Conservation (phyloP, 352 stramenopile genomes). For the Globisporangium recalcitrans region DNA sequence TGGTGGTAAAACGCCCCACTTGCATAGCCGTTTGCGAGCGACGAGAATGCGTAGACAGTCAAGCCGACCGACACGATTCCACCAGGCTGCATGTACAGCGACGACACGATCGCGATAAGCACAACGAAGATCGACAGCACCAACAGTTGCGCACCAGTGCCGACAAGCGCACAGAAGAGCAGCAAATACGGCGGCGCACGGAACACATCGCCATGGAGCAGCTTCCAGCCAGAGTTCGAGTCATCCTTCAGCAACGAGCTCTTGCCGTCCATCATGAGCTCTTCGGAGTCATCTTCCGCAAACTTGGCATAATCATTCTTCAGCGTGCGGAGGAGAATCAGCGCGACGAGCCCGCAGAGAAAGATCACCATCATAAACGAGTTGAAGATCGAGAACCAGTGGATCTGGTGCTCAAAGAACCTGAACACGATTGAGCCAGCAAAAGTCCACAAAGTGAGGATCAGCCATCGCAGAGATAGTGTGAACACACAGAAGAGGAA, state of each 20-base stretch:
- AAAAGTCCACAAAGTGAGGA: background rate
- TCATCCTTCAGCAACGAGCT: constrained; percentile 79
- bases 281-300: constrained; percentile 80
- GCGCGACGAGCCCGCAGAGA: constrained; percentile 89
- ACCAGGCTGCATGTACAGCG: constrained; percentile 95
- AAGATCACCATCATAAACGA: constrained; percentile 98
- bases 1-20: constrained; percentile 88
- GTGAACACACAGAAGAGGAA: background rate
- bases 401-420: constrained; percentile 99
- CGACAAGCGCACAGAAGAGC: constrained; percentile 94
- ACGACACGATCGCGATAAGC: constrained; percentile 93
- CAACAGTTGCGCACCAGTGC: constrained; percentile 94
- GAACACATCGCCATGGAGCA: constrained; percentile 95
- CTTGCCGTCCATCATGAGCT: constrained; percentile 81
- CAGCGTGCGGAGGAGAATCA: constrained; percentile 93
- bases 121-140: constrained; percentile 93
- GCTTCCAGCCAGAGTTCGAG: constrained; percentile 92
- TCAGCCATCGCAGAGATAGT: background rate
- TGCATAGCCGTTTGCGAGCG: constrained; percentile 84
- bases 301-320: constrained; percentile 93
- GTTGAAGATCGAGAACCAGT: constrained; percentile 98
- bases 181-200: constrained; percentile 89
- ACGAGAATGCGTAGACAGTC: constrained; percentile 93
- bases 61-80: constrained; percentile 94
- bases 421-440: constrained; percentile 14